Percentiles rank a stretch among this genome's conserved stretches.
Evolutionary conservation across 2,329 filamentous ascomycete species (phyloP).

Genomic region (Coniochaeta hoffmannii): DNA sequence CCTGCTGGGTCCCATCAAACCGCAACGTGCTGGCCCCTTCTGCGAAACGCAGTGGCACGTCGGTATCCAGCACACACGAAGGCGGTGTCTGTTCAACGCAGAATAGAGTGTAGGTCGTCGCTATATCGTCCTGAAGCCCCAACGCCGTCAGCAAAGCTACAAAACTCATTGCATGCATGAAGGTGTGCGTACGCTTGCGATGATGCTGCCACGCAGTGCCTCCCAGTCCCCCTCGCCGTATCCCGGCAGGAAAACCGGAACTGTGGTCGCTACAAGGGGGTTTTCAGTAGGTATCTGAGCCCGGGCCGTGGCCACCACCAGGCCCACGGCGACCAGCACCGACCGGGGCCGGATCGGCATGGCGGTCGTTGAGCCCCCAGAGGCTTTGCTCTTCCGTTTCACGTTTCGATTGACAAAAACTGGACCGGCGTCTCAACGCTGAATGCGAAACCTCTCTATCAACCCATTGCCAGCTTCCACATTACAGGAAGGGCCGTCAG

Average conservation of each 20-base stretch:
- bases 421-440: background rate
- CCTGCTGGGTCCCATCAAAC: constrained; percentile 35
- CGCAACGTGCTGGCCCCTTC: constrained; percentile 36
- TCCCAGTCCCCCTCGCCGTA: constrained; percentile 35
- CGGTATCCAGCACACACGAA: constrained; percentile 35
- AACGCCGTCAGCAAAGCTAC: background rate
- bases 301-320: background rate
- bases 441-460: background rate
- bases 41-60: constrained; percentile 38
- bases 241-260: constrained; percentile 37
- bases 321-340: background rate
- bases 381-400: background rate
- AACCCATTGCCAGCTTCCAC: background rate
- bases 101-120: constrained; percentile 42
- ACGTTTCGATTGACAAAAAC: background rate
- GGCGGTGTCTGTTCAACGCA: constrained; percentile 33
- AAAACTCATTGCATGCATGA: background rate
- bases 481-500: background rate
- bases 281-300: background rate
- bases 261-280: constrained; percentile 23
- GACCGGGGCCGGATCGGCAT: background rate
- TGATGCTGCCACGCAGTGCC: constrained; percentile 35
- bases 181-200: constrained; percentile 28
- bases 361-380: background rate
- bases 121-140: constrained; percentile 23